Conservation (phyloP, 2,329 filamentous ascomycete genomes). For the Ophidiomyces ophidiicola region DNA sequence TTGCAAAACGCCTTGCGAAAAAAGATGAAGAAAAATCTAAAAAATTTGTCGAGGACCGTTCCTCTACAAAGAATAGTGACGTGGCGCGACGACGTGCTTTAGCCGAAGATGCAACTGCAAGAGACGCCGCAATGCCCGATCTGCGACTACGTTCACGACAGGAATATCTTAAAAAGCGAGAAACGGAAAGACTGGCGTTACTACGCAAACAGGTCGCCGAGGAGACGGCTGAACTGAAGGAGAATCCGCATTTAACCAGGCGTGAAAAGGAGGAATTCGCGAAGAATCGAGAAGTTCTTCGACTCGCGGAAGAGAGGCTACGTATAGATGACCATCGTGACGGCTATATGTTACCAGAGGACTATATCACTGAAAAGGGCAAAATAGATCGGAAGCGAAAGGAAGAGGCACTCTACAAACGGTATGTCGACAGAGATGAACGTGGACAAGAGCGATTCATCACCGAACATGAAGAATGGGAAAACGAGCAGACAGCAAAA, state of each 20-base stretch:
- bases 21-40: conserved; percentile 61
- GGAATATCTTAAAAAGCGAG: conserved; percentile 86
- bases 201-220: conserved; percentile 81
- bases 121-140: conserved; percentile 63
- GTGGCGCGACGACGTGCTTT: conserved; percentile 50
- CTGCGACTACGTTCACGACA: conserved; percentile 74
- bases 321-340: conserved; percentile 84
- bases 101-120: conserved; percentile 55
- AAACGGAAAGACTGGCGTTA: conserved; percentile 73
- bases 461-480: conserved; percentile 94
- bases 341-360: conserved; percentile 85
- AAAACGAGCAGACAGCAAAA: conserved; percentile 74
- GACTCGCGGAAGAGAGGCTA: conserved; percentile 70
- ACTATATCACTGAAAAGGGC: conserved; percentile 88
- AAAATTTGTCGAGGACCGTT: conserved; percentile 51
- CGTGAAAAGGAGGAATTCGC: conserved; percentile 78
- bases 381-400: conserved; percentile 81
- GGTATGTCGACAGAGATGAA: conserved; percentile 78
- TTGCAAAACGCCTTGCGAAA: conserved; percentile 60
- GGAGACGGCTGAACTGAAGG: conserved; percentile 67
- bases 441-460: conserved; percentile 79
- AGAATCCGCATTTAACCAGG: conserved; percentile 61
- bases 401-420: conserved; percentile 76
- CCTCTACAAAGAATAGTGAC: conserved; percentile 44
- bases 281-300: conserved; percentile 70